Evolutionary conservation across 257 asterid species (phyloP).

Genomic region (Capsicum chinense): DNA sequence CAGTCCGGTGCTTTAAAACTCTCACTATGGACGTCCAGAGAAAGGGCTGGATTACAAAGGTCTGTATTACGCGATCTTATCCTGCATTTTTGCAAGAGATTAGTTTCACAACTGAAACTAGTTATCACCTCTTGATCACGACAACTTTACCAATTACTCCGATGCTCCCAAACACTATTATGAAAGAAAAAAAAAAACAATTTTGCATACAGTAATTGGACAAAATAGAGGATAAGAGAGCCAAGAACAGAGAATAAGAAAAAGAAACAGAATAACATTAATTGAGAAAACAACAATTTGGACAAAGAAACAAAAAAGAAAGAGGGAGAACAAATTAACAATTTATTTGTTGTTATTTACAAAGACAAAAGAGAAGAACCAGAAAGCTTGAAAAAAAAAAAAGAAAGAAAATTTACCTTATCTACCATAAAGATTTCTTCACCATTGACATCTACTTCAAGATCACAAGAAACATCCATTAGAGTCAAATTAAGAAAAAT

Average conservation of each 20-base stretch:
- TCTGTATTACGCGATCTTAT: no score
- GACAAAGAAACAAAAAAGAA: slow-evolving; percentile 35
- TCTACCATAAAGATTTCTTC: slow-evolving; percentile 74
- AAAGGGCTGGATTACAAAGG: no score
- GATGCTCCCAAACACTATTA: no score
- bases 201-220: not conserved
- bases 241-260: slow-evolving; percentile 22
- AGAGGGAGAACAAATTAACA: not conserved
- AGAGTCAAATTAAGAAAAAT: slow-evolving; percentile 36
- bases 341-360: not conserved
- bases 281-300: slow-evolving; percentile 25
- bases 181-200: not conserved
- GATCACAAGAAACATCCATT: slow-evolving; percentile 68
- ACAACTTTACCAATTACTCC: no score
- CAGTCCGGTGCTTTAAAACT: no score
- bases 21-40: no score
- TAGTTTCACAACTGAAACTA: no score
- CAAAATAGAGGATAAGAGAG: not conserved
- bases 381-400: slow-evolving; percentile 1
- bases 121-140: no score
- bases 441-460: slow-evolving; percentile 92
- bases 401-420: slow-evolving; percentile 52
- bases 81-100: no score
- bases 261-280: slow-evolving; percentile 15
- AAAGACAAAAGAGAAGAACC: slow-evolving; percentile 33